These are phyloP conservation scores for Aspergillus clavatus DNA, from an alignment of 2,329 filamentous ascomycete species.

Conservation along the genomic window DNA sequence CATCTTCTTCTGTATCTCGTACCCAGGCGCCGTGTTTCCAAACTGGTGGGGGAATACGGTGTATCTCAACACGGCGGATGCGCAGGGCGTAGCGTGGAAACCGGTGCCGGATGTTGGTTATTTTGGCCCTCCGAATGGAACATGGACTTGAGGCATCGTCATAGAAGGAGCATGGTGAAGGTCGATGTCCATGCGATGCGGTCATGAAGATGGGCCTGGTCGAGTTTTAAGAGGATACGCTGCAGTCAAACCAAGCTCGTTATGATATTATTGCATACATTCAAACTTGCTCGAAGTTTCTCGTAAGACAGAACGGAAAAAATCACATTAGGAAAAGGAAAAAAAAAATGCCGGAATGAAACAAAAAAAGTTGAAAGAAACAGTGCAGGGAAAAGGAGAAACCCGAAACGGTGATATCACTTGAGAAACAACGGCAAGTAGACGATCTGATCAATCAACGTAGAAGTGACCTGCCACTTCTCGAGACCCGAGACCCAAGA, in stretches of 20 bases:
- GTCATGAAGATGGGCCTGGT: background rate
- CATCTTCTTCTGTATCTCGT: constrained; percentile 34
- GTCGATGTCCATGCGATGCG: too few species aligned
- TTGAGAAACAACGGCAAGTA: constrained; percentile 6
- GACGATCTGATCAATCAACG: background rate
- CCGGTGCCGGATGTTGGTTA: constrained; percentile 25
- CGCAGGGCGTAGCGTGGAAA: constrained; percentile 24
- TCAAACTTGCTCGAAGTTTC: constrained; percentile 7
- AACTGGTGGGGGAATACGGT: constrained; percentile 34
- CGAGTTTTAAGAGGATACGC: too few species aligned
- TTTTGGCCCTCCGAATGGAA: constrained; percentile 30
- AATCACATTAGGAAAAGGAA: constrained; percentile 5
- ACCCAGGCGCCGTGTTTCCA: constrained; percentile 27
- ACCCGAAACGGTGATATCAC: constrained; percentile 5
- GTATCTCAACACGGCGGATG: constrained; percentile 30
- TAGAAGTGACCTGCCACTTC: constrained; percentile 8
- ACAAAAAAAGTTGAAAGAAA: constrained; percentile 4
- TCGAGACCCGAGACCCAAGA: constrained; percentile 4
- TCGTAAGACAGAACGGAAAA: constrained; percentile 6
- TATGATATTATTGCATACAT: constrained; percentile 17
- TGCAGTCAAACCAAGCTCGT: background rate
- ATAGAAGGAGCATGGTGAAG: too few species aligned
- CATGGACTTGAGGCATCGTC: constrained; percentile 17
- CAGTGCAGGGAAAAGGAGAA: constrained; percentile 7
- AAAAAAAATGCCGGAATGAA: constrained; percentile 4